phyloP scores from a whole-genome alignment of 176 grass and related monocot species.

The Tillandsia leiboldiana region DNA sequence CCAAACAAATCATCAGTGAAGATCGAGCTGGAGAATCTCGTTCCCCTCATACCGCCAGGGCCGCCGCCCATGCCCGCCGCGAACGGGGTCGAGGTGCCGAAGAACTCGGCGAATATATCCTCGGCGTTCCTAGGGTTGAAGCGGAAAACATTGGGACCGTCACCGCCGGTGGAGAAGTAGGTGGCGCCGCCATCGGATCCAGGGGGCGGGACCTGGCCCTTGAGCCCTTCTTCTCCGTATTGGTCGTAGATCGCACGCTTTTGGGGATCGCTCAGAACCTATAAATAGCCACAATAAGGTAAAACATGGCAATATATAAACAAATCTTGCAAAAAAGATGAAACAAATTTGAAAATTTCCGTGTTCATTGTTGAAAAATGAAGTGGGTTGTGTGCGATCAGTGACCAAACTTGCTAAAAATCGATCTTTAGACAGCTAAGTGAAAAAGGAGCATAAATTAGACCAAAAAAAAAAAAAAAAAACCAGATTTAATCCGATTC shows the following conservation, averaged over 20 bases:
- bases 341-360: not conserved
- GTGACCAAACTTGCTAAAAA: not conserved
- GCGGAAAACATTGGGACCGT: conserved; percentile 48
- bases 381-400: conserved; percentile 2
- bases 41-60: conserved; percentile 25
- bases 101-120: conserved; percentile 96
- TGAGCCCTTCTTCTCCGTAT: conserved; percentile 90
- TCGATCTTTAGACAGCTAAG: not conserved
- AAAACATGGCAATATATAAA: too few relatives aligned
- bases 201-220: conserved; percentile 83
- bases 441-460: too few relatives aligned
- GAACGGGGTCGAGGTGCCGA: conserved; percentile 73
- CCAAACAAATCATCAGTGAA: conserved; percentile 65
- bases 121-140: conserved; percentile 91
- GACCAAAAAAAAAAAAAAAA: too few relatives aligned
- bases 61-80: conserved; percentile 44
- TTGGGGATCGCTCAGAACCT: conserved; percentile 77
- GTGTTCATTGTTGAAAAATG: not conserved
- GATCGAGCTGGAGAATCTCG: conserved; percentile 40
- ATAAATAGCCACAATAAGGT: not conserved
- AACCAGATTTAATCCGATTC: too few relatives aligned
- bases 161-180: conserved; percentile 51
- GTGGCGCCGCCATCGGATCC: conserved; percentile 38
- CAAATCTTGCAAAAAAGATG: too few relatives aligned
- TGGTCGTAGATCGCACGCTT: conserved; percentile 94